Percentiles rank a stretch among this genome's conserved stretches.
These are phyloP conservation scores for Elongisporangium senticosum DNA, from an alignment of 352 stramenopile genomes.

Conservation along the genomic window DNA sequence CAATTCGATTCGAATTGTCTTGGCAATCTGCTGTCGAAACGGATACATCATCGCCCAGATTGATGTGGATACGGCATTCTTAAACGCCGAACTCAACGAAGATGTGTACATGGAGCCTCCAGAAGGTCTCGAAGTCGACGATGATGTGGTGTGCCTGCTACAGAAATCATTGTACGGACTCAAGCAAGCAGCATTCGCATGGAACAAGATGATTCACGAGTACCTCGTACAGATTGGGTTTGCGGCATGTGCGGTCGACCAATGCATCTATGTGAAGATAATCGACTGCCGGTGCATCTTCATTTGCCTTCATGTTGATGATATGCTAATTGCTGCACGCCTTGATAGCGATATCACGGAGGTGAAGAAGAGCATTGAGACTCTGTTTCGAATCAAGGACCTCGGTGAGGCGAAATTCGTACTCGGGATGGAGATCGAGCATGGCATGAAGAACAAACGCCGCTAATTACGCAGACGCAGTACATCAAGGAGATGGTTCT, in stretches of 20 bases:
- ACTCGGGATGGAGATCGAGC: slow-evolving; percentile 16
- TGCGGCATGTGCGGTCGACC: slow-evolving; percentile 5
- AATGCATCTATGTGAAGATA: slow-evolving; percentile 15
- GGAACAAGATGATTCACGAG: slow-evolving; percentile 15
- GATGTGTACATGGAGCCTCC: slow-evolving; percentile 10
- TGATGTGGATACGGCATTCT: slow-evolving; percentile 28
- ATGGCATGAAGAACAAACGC: slow-evolving; percentile 1
- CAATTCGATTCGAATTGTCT: slow-evolving; percentile 24
- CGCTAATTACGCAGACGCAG: slow-evolving; percentile 16
- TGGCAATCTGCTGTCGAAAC: slow-evolving; percentile 6
- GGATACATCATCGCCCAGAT: slow-evolving; percentile 23
- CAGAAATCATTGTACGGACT: slow-evolving; percentile 16
- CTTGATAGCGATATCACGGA: slow-evolving; percentile 2
- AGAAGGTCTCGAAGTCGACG: not conserved
- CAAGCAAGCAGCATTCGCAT: slow-evolving; percentile 14
- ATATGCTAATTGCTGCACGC: slow-evolving; percentile 8
- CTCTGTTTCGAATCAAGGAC: slow-evolving; percentile 16
- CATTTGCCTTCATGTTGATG: slow-evolving; percentile 8
- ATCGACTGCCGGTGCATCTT: slow-evolving; percentile 4
- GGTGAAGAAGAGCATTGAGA: slow-evolving; percentile 5
- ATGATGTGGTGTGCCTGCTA: slow-evolving; percentile 6
- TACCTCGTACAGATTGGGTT: slow-evolving; percentile 14
- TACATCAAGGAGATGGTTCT: slow-evolving; percentile 13
- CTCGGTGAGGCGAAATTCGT: slow-evolving; percentile 10
- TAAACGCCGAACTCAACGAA: slow-evolving; percentile 14